Base-by-base conservation (phyloP, 192 early-diverging fungal genomes). In the Spizellomyces punctatus region DNA sequence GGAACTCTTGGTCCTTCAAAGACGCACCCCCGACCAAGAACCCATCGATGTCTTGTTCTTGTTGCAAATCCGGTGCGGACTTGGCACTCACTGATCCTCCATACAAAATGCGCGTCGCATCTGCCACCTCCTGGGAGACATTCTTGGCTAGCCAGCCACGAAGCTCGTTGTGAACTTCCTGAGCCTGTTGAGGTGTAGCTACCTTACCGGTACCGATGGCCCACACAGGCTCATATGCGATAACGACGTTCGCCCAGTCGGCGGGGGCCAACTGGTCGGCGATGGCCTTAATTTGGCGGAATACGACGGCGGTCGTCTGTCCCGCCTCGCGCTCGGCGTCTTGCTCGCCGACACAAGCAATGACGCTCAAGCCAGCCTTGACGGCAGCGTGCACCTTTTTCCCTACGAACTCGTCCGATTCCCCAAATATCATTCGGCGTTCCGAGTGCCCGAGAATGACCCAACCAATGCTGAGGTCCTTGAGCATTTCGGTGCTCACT, bases 151-250 rank as follows among this genome's bases (percentile, higher is more conserved):
- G 87, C 91, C 95, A 98, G 59, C 83, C 72, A 73, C 97, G 91
- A 79, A 99, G 95, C 61, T 81, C 85, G 16, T 76, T 82, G 83
- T 99, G 98, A 55, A 93, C 92, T 74, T 99, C 96, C 87, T 99
- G 96, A 50, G 98, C 98, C 86, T 98, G 94, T 47, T 91, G 82
- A 59, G 93, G 93, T 19, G 78, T 76, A 52, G 98, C 96, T 10
- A 99, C 96, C 89, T 95, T 95, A 70, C 98, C 98, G 17, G 98
- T 99, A 60, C 98, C 96, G 74, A 99, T 98, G 45, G 98, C 98
- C 98, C 98, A 99, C 64, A 99, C 98, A 63, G 98, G 98, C 86
- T 99, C 98, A 81, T 99, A 99, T 72, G 98, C 98, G 83, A 99
- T 86, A 12, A 98, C 96, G 70, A 99, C 88, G 77, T 94, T 88